A percentile compares a stretch with the other conserved stretches of the same genome.
Conservation (phyloP, 2,329 filamentous ascomycete species). For the Dryadomyces quercivorus region DNA sequence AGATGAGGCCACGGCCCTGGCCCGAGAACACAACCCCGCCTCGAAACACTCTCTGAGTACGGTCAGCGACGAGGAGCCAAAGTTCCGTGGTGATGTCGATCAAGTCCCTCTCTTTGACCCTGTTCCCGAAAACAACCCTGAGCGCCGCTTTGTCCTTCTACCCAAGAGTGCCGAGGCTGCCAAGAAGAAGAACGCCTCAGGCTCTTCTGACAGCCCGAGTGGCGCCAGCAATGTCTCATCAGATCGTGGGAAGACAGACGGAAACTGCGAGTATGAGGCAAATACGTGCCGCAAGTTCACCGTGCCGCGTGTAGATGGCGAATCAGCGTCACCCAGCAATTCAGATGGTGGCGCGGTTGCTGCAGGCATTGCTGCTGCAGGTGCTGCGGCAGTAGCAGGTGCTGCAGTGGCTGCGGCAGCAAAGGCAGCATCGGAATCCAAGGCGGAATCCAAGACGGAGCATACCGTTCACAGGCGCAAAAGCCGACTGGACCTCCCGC, state of each 20-base stretch:
- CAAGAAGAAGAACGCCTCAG: not conserved
- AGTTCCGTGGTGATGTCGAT: conserved; percentile 51
- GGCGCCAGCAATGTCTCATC: not conserved
- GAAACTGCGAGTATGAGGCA: conserved; percentile 21
- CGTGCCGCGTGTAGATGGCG: conserved; percentile 13
- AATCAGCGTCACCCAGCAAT: conserved; percentile 7
- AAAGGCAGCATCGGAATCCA: not conserved
- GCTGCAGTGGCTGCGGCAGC: not conserved
- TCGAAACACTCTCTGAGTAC: conserved; percentile 19
- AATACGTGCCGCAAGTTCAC: conserved; percentile 29
- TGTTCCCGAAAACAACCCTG: conserved; percentile 45
- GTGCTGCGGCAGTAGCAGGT: conserved; percentile 5
- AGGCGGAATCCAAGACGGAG: not conserved
- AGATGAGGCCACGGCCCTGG: conserved; percentile 52
- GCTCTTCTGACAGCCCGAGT: not conserved
- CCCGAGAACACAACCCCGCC: conserved; percentile 43
- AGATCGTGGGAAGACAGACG: not conserved
- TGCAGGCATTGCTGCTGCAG: not conserved
- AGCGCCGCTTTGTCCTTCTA: conserved; percentile 54
- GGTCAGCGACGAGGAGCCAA: conserved; percentile 39
- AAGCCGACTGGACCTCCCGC: conserved; percentile 30
- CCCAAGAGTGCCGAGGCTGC: conserved; percentile 17
- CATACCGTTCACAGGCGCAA: conserved; percentile 17
- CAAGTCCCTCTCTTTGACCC: conserved; percentile 57
- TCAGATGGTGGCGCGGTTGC: not conserved